These are phyloP conservation scores for Phallus indusiatus DNA, from an alignment of 768 basidiomycete genomes.

Conservation along the genomic window DNA sequence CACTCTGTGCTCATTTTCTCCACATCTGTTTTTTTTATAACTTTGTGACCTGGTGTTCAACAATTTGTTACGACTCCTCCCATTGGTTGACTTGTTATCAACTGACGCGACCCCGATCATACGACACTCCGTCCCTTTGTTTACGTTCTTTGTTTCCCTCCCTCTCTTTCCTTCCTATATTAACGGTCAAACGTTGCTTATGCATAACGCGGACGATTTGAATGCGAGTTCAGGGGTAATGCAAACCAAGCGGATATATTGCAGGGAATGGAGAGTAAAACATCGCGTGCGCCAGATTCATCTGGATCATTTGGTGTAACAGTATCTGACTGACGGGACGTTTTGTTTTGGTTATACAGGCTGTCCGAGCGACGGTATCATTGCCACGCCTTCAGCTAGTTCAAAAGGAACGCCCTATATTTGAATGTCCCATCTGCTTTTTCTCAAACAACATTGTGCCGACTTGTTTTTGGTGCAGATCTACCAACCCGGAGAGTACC, in stretches of 20 bases:
- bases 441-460: conserved; percentile 2
- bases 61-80: too few relatives aligned
- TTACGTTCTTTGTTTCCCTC: too few relatives aligned
- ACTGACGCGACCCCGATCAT: too few relatives aligned
- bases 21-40: too few relatives aligned
- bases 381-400: conserved; percentile 7
- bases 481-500: neutral
- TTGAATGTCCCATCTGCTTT: conserved; percentile 8
- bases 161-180: neutral
- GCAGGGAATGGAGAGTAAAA: conserved; percentile 6
- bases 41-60: too few relatives aligned
- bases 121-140: too few relatives aligned
- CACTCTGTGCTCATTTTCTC: too few relatives aligned
- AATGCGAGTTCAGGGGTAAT: neutral
- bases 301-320: neutral
- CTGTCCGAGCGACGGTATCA: conserved; percentile 4
- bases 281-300: neutral
- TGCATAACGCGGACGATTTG: neutral
- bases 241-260: conserved; percentile 3
- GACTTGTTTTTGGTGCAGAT: conserved; percentile 7
- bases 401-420: neutral
- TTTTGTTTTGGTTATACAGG: neutral
- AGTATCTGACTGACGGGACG: neutral
- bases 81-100: too few relatives aligned
- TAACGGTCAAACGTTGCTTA: neutral